These are phyloP conservation scores for Rhamnella rubrinervis DNA, from an alignment of 331 rosid genomes.

Conservation along the genomic window DNA sequence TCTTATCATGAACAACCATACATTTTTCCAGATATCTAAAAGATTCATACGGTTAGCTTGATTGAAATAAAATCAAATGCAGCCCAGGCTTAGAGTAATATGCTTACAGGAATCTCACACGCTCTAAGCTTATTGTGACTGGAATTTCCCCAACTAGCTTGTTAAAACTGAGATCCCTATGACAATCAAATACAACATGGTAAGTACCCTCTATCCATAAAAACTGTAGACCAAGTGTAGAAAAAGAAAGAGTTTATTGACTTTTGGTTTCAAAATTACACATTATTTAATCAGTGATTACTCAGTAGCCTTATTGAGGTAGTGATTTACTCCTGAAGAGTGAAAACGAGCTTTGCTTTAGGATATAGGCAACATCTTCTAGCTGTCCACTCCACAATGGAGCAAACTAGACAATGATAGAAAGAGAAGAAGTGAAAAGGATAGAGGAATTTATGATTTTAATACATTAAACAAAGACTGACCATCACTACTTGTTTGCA, in stretches of 20 bases:
- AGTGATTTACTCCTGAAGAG: not conserved
- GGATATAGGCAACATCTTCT: not conserved
- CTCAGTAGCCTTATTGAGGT: not conserved
- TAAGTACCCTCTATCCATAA: constrained; percentile 9
- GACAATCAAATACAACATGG: constrained; percentile 12
- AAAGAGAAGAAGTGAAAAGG: no score
- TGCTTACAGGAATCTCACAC: constrained; percentile 61
- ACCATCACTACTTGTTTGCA: no score
- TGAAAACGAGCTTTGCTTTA: not conserved
- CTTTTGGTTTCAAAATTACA: not conserved
- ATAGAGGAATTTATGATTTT: no score
- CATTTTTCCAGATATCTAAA: not conserved
- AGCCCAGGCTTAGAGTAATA: not conserved
- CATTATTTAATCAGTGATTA: not conserved
- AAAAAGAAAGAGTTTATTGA: not conserved
- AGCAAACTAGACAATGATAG: not conserved
- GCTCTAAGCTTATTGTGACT: constrained; percentile 23
- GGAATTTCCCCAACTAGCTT: constrained; percentile 77
- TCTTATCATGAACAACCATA: not conserved
- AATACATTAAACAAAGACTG: no score
- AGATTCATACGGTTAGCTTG: not conserved
- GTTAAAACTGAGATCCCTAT: constrained; percentile 88
- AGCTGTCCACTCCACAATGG: not conserved
- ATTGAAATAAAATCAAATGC: not conserved
- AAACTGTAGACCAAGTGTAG: not conserved